Percentiles rank a stretch among this genome's conserved stretches.
Conservation (phyloP, 257 asterid genomes). For the Nicotiana sylvestris region DNA sequence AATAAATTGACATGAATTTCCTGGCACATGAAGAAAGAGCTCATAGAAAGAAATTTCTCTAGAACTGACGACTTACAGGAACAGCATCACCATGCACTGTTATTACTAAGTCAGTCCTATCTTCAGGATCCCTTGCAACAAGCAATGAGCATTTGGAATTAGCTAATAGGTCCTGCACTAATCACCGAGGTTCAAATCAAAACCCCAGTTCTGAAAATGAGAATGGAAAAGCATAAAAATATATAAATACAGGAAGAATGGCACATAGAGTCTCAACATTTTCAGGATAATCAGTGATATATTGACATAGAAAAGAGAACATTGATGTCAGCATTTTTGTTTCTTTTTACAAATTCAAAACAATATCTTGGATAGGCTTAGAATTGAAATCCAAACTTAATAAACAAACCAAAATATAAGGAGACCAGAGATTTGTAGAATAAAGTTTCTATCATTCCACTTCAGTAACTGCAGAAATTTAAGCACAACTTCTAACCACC, state of each 20-base stretch:
- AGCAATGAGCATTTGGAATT: slow-evolving; percentile 90
- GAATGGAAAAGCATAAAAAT: background rate
- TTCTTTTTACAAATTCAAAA: slow-evolving; percentile 5
- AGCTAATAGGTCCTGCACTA: slow-evolving; percentile 81
- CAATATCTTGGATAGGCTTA: slow-evolving; percentile 2
- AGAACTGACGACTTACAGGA: slow-evolving; percentile 46
- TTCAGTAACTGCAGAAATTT: background rate
- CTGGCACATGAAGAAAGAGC: background rate
- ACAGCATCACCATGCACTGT: slow-evolving; percentile 82
- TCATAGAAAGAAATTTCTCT: slow-evolving; percentile 3
- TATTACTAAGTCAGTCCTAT: slow-evolving; percentile 77
- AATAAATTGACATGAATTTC: slow-evolving; percentile 5
- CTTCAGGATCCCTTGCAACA: slow-evolving; percentile 89
- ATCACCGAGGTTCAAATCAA: slow-evolving; percentile 12
- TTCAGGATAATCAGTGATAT: background rate
- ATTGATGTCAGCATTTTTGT: background rate
- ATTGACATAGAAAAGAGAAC: background rate
- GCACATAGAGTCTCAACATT: background rate
- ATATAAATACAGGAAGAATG: background rate
- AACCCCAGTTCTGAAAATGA: background rate
- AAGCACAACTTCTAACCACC: background rate
- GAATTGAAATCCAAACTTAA: background rate
- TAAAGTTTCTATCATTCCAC: background rate
- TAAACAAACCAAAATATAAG: background rate
- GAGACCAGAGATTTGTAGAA: background rate